A percentile compares a stretch with the other conserved stretches of the same genome.
Conservation (phyloP, 2,329 filamentous ascomycete species). For the Claviceps pazoutovae region DNA sequence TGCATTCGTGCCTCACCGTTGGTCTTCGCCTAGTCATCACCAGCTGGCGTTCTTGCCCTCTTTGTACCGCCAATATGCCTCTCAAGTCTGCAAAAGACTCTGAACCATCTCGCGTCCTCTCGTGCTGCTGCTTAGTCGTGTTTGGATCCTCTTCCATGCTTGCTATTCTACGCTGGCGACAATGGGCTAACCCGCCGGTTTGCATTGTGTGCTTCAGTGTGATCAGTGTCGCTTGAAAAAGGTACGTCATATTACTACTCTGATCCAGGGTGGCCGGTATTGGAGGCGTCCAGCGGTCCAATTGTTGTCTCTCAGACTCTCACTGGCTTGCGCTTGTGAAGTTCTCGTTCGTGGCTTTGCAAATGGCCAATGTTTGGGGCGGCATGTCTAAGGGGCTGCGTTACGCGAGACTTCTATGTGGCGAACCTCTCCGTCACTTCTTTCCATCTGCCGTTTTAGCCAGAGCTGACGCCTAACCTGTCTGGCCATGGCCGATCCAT, state of each 20-base stretch:
- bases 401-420: not conserved
- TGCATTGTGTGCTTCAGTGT: slow-evolving; percentile 19
- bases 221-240: slow-evolving; percentile 30
- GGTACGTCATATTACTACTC: slow-evolving; percentile 16
- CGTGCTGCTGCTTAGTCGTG: not conserved
- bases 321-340: not conserved
- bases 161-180: not conserved
- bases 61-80: not conserved
- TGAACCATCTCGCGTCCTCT: not conserved
- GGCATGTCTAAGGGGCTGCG: not conserved
- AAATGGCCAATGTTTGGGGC: not conserved
- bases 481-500: not conserved
- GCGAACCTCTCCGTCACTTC: not conserved
- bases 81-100: not conserved
- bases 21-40: not conserved
- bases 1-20: slow-evolving; percentile 2
- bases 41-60: not conserved
- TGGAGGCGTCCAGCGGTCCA: not conserved
- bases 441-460: not conserved
- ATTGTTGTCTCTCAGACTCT: not conserved
- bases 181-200: slow-evolving; percentile 1
- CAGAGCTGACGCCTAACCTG: slow-evolving; percentile 2
- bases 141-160: not conserved
- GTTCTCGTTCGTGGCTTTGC: not conserved
- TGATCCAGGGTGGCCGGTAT: not conserved